A percentile compares a stretch with the other conserved stretches of the same genome.
phyloP scores from a whole-genome alignment of 768 basidiomycete species.

The Rhizopogon vinicolor region DNA sequence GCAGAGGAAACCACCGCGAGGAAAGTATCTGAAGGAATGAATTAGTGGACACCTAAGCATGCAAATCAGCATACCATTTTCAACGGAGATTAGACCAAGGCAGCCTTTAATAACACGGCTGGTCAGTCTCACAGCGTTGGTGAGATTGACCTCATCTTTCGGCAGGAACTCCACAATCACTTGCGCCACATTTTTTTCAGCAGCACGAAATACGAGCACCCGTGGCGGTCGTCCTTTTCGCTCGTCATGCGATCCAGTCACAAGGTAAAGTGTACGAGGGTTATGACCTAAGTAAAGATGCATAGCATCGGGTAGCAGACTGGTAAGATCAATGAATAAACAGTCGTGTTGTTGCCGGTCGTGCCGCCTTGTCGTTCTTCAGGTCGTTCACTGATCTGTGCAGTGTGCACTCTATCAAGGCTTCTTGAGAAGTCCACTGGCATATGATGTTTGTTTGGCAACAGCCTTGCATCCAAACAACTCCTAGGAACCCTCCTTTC shows the following conservation, averaged over 20 bases:
- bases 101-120: constrained; percentile 76
- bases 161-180: constrained; percentile 86
- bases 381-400: too few relatives aligned
- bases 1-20: constrained; percentile 77
- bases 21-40: constrained; percentile 63
- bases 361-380: not conserved
- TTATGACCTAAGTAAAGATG: constrained; percentile 66
- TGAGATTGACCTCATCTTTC: constrained; percentile 65
- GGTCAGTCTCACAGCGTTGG: constrained; percentile 61
- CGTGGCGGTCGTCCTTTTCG: constrained; percentile 51
- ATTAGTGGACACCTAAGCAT: not conserved
- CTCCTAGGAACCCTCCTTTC: not conserved
- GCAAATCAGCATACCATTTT: constrained; percentile 46
- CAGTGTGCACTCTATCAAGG: not conserved
- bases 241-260: constrained; percentile 67
- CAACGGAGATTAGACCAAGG: constrained; percentile 73
- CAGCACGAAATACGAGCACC: constrained; percentile 70
- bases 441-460: constrained; percentile 4
- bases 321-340: not conserved
- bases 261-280: constrained; percentile 69
- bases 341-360: not conserved
- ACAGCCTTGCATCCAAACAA: constrained; percentile 2
- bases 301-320: constrained; percentile 38
- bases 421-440: too few relatives aligned
- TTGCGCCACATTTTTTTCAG: constrained; percentile 46